Evolutionary conservation across 1,284 basidiomycete species (phyloP).

Genomic region (Austropuccinia psidii): DNA sequence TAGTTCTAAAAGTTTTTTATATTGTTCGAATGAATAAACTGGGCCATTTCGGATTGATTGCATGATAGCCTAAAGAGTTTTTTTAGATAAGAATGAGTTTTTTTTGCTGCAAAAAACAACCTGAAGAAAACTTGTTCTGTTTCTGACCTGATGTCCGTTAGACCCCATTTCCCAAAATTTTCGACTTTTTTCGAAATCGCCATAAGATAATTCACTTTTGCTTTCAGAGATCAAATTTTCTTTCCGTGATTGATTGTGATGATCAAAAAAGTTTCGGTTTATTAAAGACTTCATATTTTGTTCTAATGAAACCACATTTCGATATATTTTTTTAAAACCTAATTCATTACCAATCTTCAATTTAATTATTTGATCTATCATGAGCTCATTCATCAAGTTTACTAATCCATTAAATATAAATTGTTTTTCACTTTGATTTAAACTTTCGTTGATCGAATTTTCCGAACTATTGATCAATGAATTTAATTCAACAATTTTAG

Average conservation of each 20-base stretch:
- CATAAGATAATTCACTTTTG: conserved; percentile 51
- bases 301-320: conserved; percentile 85
- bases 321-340: conserved; percentile 78
- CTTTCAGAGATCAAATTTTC: conserved; percentile 45
- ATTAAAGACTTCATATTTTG: conserved; percentile 75
- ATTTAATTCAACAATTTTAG: conserved; percentile 80
- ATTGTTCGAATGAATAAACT: conserved; percentile 30
- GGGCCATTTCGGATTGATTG: conserved; percentile 22
- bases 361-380: conserved; percentile 66
- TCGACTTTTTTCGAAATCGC: conserved; percentile 63
- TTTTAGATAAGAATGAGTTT: neutral
- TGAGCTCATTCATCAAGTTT: conserved; percentile 72
- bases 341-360: conserved; percentile 65
- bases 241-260: conserved; percentile 27
- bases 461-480: conserved; percentile 69
- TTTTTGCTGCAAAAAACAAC: neutral
- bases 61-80: conserved; percentile 28
- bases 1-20: conserved; percentile 20
- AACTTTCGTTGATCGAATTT: conserved; percentile 58
- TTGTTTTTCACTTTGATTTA: conserved; percentile 52
- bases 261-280: conserved; percentile 41
- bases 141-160: conserved; percentile 27
- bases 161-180: conserved; percentile 64
- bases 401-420: conserved; percentile 77
- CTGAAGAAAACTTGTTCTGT: neutral